Base-by-base conservation (phyloP, 768 basidiomycete genomes). In the Mycena haematopus region DNA sequence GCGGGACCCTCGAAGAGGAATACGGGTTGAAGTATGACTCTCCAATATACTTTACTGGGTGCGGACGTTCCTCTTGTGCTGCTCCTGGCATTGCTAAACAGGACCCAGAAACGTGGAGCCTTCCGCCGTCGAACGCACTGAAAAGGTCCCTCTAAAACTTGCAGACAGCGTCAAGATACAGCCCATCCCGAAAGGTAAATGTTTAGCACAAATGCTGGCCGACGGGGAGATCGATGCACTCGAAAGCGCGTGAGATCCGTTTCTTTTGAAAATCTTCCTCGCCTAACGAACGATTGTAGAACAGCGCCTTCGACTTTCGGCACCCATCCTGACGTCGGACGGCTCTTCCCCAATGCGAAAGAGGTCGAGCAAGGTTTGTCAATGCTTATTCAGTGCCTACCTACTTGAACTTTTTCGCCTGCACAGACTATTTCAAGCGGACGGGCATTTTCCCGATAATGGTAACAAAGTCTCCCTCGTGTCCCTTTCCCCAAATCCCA, bases 391-490 rank as follows among this genome's bases (percentile, higher is more conserved):
- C 7, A 8, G 13, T 44, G 13, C 24, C 14, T n/a, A 42, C 19
- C 5, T 50, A 36, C 15, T 52, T 19, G 47, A 17, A 3, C n/a
- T 21, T 25, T n/a, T 13, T 15, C 17, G 33, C 40, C 4, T 31
- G 29, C 21, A 1, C 55, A 68, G 67, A 65, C 2, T 68, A 68
- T 49, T 65, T 65, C 58, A 65, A 63, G 53, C 56, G 64, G 2
- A 68, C 67, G n/a, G 67, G 65, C 4, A 59, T 68, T 17, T 68
- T 66, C 46, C 65, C 61, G 2, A 66, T 66, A 15, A 66, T 66
- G 68, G 66, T 65, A 50, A 25, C 8, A 2, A 33, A 57, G 22
- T 13, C 8, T 11, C 42, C 19, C 5, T 17, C 24, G 21, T 36
- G 6, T 24, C 38, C 5, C 15, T 11, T 10, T 15, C 24, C 31